Evolutionary conservation across 306 rosid genomes (phyloP).

Genomic region (Quercus wislizeni): DNA sequence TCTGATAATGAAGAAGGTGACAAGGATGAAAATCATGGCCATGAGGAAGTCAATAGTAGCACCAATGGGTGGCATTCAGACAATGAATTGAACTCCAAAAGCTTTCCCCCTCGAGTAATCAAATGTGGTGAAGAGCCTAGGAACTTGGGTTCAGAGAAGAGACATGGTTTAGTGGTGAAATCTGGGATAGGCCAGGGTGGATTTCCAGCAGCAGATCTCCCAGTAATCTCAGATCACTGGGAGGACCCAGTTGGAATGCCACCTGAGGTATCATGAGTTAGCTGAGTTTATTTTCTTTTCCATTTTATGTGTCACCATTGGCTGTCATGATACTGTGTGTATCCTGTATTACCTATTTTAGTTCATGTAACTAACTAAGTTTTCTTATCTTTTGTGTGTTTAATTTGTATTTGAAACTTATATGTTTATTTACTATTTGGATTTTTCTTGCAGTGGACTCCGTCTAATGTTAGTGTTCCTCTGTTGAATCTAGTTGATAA

Average conservation of each 20-base stretch:
- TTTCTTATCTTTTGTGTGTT: neutral
- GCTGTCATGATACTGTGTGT: constrained; percentile 26
- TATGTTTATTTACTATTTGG: constrained; percentile 17
- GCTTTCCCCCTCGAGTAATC: constrained; percentile 38
- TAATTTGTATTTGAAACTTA: neutral
- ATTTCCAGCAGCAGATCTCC: constrained; percentile 31
- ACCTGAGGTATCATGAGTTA: constrained; percentile 69
- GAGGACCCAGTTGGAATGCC: constrained; percentile 85
- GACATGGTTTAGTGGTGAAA: constrained; percentile 37
- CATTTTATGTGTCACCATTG: constrained; percentile 16
- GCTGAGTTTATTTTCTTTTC: constrained; percentile 26
- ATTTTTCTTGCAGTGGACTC: constrained; percentile 80
- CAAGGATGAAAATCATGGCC: constrained; percentile 32
- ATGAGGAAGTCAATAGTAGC: constrained; percentile 36
- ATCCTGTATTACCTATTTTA: constrained; percentile 1
- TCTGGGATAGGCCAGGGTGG: constrained; percentile 43
- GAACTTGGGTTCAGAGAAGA: constrained; percentile 43
- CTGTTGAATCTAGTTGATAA: constrained; percentile 92
- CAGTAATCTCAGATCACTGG: constrained; percentile 29
- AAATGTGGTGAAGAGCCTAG: constrained; percentile 38
- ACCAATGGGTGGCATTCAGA: constrained; percentile 65
- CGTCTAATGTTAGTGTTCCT: constrained; percentile 94
- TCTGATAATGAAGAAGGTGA: constrained; percentile 66
- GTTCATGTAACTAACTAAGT: neutral
- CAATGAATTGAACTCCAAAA: constrained; percentile 63